Evolutionary conservation across 495 filamentous ascomycete species (phyloP).

Genomic region (Halenospora varia): DNA sequence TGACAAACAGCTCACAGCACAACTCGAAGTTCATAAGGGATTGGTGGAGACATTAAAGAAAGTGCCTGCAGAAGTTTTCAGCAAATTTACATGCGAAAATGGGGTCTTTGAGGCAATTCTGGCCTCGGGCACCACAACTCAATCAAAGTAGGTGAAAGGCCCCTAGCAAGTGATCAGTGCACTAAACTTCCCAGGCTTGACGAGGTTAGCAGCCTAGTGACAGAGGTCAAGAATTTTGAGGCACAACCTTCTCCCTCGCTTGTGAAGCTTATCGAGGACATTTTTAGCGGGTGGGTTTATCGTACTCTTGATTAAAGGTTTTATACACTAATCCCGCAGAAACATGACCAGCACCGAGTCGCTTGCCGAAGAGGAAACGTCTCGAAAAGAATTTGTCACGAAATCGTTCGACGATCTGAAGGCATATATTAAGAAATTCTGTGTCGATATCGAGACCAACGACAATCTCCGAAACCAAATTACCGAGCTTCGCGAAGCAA

Average conservation of each 20-base stretch:
- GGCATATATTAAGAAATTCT: conserved; percentile 10
- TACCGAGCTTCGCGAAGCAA: conserved; percentile 12
- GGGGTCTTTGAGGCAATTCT: conserved; percentile 8
- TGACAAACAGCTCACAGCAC: conserved; percentile 20
- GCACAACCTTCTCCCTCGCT: conserved; percentile 5
- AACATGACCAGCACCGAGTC: conserved; percentile 1
- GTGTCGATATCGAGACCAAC: conserved; percentile 11
- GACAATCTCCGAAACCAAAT: conserved; percentile 13
- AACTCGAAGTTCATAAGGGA: conserved; percentile 20
- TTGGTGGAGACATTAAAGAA: conserved; percentile 27
- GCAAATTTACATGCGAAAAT: conserved; percentile 12
- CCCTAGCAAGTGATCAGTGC: neutral
- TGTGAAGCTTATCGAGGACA: conserved; percentile 14
- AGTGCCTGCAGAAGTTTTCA: neutral
- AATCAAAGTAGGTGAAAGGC: conserved; percentile 11
- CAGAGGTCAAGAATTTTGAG: conserved; percentile 4
- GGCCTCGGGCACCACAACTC: conserved; percentile 3
- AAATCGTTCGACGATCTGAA: conserved; percentile 16
- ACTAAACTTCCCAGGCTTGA: conserved; percentile 13
- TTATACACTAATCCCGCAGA: conserved; percentile 4
- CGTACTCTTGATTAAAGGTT: too few species aligned
- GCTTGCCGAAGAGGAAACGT: neutral
- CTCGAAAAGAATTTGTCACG: neutral
- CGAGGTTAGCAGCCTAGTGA: conserved; percentile 1
- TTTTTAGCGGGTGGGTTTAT: conserved; percentile 17